Percentiles rank a stretch among this genome's conserved stretches.
Conservation (phyloP, 2,329 filamentous ascomycete species). For the Penicillium sp. region DNA sequence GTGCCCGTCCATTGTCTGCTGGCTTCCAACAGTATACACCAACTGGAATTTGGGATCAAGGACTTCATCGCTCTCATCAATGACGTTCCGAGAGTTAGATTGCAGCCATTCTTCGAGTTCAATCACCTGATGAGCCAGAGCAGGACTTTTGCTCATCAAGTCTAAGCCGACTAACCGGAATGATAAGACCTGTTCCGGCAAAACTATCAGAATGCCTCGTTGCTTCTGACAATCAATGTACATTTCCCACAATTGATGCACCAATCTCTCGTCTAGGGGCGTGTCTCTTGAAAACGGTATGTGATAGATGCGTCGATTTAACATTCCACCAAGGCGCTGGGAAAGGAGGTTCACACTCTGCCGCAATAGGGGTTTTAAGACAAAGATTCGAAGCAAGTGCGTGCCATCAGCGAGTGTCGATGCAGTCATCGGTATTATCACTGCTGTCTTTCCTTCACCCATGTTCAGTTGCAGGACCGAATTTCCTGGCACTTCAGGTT, state of each 20-base stretch:
- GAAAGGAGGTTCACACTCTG: not conserved
- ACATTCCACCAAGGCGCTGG: not conserved
- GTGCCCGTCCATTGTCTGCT: conserved; percentile 47
- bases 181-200: not conserved
- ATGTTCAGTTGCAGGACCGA: not conserved
- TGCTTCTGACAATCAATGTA: too few species aligned
- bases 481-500: not conserved
- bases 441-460: not conserved
- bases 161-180: not conserved
- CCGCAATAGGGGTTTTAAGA: not conserved
- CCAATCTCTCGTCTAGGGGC: too few species aligned
- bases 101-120: not conserved
- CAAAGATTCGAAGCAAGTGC: not conserved
- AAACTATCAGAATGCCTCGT: not conserved
- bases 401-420: not conserved
- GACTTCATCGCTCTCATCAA: conserved; percentile 65
- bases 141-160: not conserved
- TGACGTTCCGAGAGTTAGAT: conserved; percentile 50
- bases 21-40: conserved; percentile 58
- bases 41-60: conserved; percentile 60
- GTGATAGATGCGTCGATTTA: not conserved
- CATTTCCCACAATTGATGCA: too few species aligned
- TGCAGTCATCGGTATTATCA: not conserved
- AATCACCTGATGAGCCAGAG: not conserved
- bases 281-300: not conserved